phyloP scores from a whole-genome alignment of 164 flowering plant genomes.

The Akebia trifoliata region DNA sequence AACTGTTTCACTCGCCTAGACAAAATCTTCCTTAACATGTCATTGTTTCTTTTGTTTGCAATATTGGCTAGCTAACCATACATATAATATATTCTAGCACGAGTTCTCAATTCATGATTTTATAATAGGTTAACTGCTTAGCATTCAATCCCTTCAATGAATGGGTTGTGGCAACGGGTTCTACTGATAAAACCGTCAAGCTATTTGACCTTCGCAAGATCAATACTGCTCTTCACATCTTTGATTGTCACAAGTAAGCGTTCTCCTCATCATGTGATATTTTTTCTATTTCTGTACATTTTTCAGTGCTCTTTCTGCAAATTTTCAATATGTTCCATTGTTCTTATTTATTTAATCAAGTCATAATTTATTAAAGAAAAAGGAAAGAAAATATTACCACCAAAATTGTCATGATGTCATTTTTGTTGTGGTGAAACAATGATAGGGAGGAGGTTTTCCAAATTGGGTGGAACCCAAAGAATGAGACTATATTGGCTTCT shows the following conservation, averaged over 20 bases:
- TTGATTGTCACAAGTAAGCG: constrained; percentile 90
- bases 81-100: too few species aligned
- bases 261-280: too few species aligned
- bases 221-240: constrained; percentile 69
- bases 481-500: constrained; percentile 93
- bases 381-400: not conserved
- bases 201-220: constrained; percentile 91
- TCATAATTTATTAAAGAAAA: not conserved
- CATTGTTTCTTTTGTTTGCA: too few species aligned
- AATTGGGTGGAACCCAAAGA: constrained; percentile 93
- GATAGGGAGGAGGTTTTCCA: constrained; percentile 94
- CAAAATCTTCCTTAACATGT: too few species aligned
- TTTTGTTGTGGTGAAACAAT: not conserved
- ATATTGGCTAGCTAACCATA: too few species aligned
- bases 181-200: constrained; percentile 93
- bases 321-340: too few species aligned
- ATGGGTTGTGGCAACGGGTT: constrained; percentile 95
- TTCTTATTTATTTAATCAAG: not conserved
- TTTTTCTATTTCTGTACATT: not conserved
- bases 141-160: constrained; percentile 97
- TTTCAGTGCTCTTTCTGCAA: not conserved
- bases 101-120: too few species aligned
- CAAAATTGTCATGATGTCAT: not conserved
- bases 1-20: too few species aligned
- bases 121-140: constrained; percentile 78